Percentiles rank a stretch among this genome's conserved stretches.
phyloP scores from a whole-genome alignment of 371 early-diverging fungal genomes.

The Agmasoma carcini region DNA sequence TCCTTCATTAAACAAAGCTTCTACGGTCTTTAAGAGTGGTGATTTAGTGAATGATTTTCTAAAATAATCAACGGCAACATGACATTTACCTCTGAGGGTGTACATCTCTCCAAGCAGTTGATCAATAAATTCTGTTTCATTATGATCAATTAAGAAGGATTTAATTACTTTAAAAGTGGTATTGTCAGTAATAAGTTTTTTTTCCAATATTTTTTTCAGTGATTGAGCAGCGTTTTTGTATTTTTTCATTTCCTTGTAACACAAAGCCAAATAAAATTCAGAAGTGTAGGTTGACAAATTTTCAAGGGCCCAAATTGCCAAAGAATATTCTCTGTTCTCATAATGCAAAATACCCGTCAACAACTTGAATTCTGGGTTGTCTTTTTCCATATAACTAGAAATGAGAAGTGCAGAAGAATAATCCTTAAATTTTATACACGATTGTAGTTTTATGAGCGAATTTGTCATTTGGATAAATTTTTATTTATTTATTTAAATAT shows the following conservation, averaged over 20 bases:
- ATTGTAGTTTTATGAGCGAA: conserved; percentile 3
- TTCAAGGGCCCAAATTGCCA: conserved; percentile 32
- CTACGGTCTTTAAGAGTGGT: conserved; percentile 14
- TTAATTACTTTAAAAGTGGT: not conserved
- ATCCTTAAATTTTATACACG: conserved; percentile 31
- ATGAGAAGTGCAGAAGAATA: conserved; percentile 35
- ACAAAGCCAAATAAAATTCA: conserved; percentile 45
- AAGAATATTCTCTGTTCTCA: conserved; percentile 44
- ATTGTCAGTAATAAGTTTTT: conserved; percentile 8
- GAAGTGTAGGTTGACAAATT: conserved; percentile 34
- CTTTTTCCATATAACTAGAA: not conserved
- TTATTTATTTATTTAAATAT: too few relatives aligned
- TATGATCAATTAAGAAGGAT: conserved; percentile 35
- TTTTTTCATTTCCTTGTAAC: conserved; percentile 44
- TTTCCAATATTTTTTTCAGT: conserved; percentile 19
- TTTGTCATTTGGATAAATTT: too few relatives aligned
- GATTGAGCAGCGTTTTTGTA: conserved; percentile 33
- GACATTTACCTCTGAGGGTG: conserved; percentile 21
- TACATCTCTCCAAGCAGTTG: conserved; percentile 38
- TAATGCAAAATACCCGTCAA: conserved; percentile 42
- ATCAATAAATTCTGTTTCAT: conserved; percentile 39
- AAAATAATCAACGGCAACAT: conserved; percentile 25
- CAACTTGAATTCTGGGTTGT: conserved; percentile 10
- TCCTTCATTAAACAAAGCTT: conserved; percentile 26
- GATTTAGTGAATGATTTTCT: conserved; percentile 7